Evolutionary conservation across 2,329 filamentous ascomycete species (phyloP).

Genomic region (Aspergillus fructus): DNA sequence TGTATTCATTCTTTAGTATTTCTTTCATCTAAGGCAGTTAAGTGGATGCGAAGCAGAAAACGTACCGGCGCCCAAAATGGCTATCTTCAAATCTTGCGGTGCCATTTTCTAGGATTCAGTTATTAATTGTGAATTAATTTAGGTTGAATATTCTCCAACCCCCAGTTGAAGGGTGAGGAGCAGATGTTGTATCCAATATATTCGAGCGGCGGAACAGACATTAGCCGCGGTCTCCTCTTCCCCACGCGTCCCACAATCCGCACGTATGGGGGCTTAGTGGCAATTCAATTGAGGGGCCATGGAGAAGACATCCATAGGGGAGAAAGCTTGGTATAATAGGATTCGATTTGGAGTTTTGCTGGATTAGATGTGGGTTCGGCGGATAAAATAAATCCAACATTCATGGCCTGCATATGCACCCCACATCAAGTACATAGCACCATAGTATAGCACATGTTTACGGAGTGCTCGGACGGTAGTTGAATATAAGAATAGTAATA

Average conservation of each 20-base stretch:
- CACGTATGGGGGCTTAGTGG: neutral
- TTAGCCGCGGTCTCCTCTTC: slow-evolving; percentile 14
- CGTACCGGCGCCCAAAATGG: slow-evolving; percentile 49
- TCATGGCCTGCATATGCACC: neutral
- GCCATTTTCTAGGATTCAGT: slow-evolving; percentile 22
- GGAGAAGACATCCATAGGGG: neutral
- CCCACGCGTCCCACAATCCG: slow-evolving; percentile 18
- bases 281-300: neutral
- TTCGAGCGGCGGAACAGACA: slow-evolving; percentile 7
- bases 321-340: neutral
- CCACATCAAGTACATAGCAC: neutral
- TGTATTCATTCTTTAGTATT: slow-evolving; percentile 5
- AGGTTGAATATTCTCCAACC: neutral
- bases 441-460: neutral
- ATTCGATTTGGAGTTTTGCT: neutral
- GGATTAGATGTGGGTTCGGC: neutral
- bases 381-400: neutral
- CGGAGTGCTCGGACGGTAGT: neutral
- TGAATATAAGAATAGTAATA: neutral
- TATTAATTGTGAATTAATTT: neutral
- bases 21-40: neutral
- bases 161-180: neutral
- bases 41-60: neutral
- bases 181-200: neutral
- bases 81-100: slow-evolving; percentile 41